Conservation (phyloP, 2,329 filamentous ascomycete species). For the Neofusicoccum umdonicola region DNA sequence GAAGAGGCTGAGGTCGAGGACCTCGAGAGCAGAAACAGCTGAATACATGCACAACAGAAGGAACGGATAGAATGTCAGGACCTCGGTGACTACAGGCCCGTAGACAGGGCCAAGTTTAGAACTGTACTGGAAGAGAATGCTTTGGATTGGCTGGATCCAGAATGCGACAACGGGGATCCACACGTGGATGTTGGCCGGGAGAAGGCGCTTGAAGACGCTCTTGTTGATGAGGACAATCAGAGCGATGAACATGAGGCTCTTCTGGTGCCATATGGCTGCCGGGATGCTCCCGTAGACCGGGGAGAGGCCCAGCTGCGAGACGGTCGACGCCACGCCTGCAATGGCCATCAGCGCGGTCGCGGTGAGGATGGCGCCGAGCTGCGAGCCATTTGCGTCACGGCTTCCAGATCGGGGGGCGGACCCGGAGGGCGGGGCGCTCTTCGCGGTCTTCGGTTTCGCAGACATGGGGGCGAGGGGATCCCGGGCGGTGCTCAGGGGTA, state of each 20-base stretch:
- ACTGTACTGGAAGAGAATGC: slow-evolving; percentile 67
- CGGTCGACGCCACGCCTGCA: slow-evolving; percentile 63
- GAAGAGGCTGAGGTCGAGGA: slow-evolving; percentile 55
- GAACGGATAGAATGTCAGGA: slow-evolving; percentile 63
- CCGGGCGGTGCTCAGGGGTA: background rate
- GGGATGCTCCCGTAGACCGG: slow-evolving; percentile 89
- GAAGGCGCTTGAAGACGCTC: slow-evolving; percentile 53
- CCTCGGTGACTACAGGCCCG: slow-evolving; percentile 75
- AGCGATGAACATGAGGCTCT: slow-evolving; percentile 62
- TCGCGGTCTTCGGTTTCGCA: background rate
- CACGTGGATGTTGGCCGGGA: slow-evolving; percentile 46
- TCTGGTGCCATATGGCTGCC: slow-evolving; percentile 67
- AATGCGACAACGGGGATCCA: slow-evolving; percentile 72
- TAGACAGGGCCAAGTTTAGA: slow-evolving; percentile 62
- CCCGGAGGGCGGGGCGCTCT: background rate
- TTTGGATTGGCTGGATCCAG: slow-evolving; percentile 72
- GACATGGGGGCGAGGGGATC: background rate
- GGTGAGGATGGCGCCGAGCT: slow-evolving; percentile 25
- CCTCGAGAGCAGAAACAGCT: slow-evolving; percentile 57
- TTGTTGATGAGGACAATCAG: slow-evolving; percentile 72
- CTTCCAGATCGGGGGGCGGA: background rate
- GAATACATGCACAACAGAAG: slow-evolving; percentile 41
- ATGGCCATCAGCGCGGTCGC: slow-evolving; percentile 50
- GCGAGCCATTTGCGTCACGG: background rate
- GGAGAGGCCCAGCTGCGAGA: slow-evolving; percentile 73